phyloP scores from a whole-genome alignment of 176 grass and related monocot species.

The Canna indica region DNA sequence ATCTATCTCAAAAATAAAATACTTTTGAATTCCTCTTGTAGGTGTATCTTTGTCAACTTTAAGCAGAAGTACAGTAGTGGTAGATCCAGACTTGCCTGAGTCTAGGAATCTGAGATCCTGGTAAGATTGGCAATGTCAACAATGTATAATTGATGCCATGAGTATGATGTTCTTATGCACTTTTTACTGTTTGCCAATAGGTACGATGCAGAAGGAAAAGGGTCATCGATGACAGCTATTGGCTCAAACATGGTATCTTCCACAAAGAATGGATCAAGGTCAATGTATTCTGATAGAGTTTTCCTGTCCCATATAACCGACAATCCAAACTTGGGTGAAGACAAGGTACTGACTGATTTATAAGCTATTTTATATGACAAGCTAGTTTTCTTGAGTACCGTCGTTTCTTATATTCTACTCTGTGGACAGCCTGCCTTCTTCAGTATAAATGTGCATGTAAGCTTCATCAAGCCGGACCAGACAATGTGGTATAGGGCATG shows the following conservation, averaged over 20 bases:
- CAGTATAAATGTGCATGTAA: constrained; percentile 55
- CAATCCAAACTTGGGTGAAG: constrained; percentile 68
- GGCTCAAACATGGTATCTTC: constrained; percentile 49
- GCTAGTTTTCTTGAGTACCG: background rate
- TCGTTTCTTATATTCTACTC: background rate
- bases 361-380: background rate
- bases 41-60: constrained; percentile 82
- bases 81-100: constrained; percentile 70
- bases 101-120: constrained; percentile 50
- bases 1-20: background rate
- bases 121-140: constrained; percentile 21
- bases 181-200: constrained; percentile 23
- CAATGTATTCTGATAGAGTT: constrained; percentile 87
- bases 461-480: constrained; percentile 79
- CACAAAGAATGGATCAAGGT: constrained; percentile 41
- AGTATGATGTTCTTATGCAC: no score
- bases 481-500: constrained; percentile 96
- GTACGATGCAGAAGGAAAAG: constrained; percentile 88
- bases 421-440: constrained; percentile 59
- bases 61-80: constrained; percentile 50
- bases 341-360: constrained; percentile 37
- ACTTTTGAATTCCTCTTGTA: constrained; percentile 2
- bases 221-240: constrained; percentile 47
- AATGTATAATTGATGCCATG: background rate
- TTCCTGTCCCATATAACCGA: constrained; percentile 67